Conservation (phyloP, 2,329 filamentous ascomycete species). For the Pseudogymnoascus sp. region DNA sequence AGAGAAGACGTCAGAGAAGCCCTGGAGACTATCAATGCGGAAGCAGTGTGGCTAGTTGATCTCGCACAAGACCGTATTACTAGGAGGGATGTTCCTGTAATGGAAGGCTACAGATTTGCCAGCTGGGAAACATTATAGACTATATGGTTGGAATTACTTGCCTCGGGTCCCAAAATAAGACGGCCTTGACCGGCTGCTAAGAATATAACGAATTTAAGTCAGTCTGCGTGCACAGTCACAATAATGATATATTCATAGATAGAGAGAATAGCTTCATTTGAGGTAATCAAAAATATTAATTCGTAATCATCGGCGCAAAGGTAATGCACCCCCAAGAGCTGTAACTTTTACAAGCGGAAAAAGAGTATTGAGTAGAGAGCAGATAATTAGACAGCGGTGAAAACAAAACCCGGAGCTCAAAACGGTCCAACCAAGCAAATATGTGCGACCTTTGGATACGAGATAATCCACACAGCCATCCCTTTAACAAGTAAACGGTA, state of each 20-base stretch:
- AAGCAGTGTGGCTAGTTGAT: slow-evolving; percentile 68
- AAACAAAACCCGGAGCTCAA: neutral
- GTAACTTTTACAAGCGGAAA: slow-evolving; percentile 7
- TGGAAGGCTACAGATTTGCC: slow-evolving; percentile 37
- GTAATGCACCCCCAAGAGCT: slow-evolving; percentile 1
- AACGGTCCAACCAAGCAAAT: neutral
- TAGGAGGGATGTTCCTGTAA: slow-evolving; percentile 32
- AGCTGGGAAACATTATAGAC: slow-evolving; percentile 12
- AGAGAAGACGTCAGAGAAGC: slow-evolving; percentile 45
- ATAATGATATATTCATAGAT: slow-evolving; percentile 11
- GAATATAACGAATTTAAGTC: slow-evolving; percentile 4
- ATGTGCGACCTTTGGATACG: neutral
- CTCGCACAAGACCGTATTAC: slow-evolving; percentile 40
- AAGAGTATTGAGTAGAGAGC: slow-evolving; percentile 3
- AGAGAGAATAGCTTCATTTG: slow-evolving; percentile 10
- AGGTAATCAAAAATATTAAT: slow-evolving; percentile 8
- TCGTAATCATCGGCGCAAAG: slow-evolving; percentile 1
- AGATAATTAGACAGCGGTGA: slow-evolving; percentile 3
- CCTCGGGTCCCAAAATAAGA: slow-evolving; percentile 8
- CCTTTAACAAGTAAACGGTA: neutral
- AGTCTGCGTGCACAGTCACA: neutral
- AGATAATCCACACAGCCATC: neutral
- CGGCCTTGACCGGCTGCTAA: neutral
- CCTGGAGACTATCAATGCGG: slow-evolving; percentile 59
- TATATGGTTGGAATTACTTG: slow-evolving; percentile 14